A percentile compares a stretch with the other conserved stretches of the same genome.
Conservation (phyloP, 2,329 filamentous ascomycete genomes). For the Fusarium bactridioides region DNA sequence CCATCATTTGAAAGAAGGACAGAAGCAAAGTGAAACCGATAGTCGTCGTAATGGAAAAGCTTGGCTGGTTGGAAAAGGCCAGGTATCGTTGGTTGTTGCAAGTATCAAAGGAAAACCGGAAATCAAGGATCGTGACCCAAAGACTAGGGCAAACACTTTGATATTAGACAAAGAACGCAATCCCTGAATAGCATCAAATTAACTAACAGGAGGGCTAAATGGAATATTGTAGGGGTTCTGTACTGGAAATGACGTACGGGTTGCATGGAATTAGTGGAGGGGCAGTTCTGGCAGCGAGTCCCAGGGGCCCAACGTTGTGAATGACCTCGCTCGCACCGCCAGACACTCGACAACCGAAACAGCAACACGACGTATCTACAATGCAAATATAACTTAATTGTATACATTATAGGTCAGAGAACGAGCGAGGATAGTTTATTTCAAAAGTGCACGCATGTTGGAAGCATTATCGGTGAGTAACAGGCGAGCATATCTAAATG, state of each 20-base stretch:
- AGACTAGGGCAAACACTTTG: conserved; percentile 2
- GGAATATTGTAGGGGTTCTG: neutral
- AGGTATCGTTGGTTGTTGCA: neutral
- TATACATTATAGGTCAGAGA: accelerated
- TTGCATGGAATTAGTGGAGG: conserved; percentile 2
- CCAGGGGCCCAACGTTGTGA: conserved; percentile 10
- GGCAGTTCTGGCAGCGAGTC: neutral
- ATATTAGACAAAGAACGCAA: neutral
- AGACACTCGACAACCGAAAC: neutral
- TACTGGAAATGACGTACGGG: neutral
- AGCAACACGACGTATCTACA: neutral
- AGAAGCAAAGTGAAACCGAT: neutral
- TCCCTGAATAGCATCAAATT: neutral
- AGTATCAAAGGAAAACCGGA: neutral
- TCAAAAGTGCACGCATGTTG: neutral
- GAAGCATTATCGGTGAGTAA: neutral
- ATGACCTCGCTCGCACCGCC: conserved; percentile 1
- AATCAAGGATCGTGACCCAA: neutral
- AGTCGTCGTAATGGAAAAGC: neutral
- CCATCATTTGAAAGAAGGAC: neutral
- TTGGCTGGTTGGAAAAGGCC: neutral
- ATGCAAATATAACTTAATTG: accelerated
- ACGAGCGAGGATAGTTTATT: neutral
- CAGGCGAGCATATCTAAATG: neutral
- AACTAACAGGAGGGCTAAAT: neutral